Evolutionary conservation across 2,329 filamentous ascomycete genomes (phyloP), one percentile per base, ranked within the genome.

Genomic region (Pseudonectria foliicola): DNA sequence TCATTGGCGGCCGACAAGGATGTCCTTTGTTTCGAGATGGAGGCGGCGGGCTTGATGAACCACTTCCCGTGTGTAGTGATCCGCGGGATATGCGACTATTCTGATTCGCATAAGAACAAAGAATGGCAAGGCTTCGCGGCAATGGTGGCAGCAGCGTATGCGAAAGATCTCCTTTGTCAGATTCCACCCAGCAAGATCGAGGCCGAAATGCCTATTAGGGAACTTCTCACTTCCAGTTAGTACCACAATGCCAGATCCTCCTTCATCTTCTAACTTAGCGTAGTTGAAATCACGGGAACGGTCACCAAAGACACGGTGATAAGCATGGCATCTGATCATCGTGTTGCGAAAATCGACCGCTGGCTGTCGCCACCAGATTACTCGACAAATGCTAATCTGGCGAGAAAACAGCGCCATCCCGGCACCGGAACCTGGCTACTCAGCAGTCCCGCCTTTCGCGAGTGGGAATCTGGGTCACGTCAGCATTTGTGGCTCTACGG

Each of bases 71-170:
- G 56, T 18, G 35, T 61, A 2, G 53, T 58, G 6, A 52, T 62
- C 27, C 47, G 56, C 6, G 58, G 59, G 1, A 58, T 63, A 29
- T 60, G 52, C 34, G 56, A 63, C 43, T 63, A 62, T 24, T 47
- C 56, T 1, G 59, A 62, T 29, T 49, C 52, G 1, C 55, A 59
- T 27, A 59, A 58, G 29, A 54, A 55, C 23, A 46, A 56, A 7
- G 21, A 34, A 1, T 60, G 53, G 56, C 56, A 57, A 29, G 38
- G 44, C 4, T 59, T 53, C 44, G 49, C 55, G 6, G 47, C 56
- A 4, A 50, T 54, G 29, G 38, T 43, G 13, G 54, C 56, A 8
- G 56, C 56, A 6, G 54, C 47, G 13, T 60, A 53, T 34, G 44
- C 51, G 0, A 56, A 45, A 33, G 46, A 54, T 13, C 37, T 56